Conservation (phyloP, 257 asterid genomes). For the Nicotiana knightiana region DNA sequence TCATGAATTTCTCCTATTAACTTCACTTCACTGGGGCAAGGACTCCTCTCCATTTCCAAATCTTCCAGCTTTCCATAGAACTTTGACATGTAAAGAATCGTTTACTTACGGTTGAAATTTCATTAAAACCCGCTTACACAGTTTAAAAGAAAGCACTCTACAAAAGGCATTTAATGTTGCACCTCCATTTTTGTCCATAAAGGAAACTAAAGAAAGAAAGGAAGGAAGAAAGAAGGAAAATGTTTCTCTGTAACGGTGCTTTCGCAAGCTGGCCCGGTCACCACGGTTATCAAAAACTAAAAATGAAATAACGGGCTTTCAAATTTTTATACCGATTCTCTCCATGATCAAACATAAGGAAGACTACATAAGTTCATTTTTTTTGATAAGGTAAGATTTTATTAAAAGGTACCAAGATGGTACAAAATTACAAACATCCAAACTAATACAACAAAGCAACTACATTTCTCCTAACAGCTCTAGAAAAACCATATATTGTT, state of each 20-base stretch:
- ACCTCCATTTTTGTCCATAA: neutral
- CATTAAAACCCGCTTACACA: neutral
- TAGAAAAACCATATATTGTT: no score
- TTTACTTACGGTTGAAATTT: neutral
- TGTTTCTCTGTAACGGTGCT: neutral
- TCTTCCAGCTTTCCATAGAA: neutral
- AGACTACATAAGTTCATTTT: neutral
- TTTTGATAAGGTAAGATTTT: no score
- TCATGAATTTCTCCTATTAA: conserved; percentile 6
- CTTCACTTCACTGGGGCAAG: neutral
- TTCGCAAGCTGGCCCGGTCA: neutral
- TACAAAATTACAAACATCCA: no score
- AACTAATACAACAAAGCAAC: no score
- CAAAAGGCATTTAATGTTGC: neutral
- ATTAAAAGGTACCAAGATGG: no score
- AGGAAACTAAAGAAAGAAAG: neutral
- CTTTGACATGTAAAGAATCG: neutral
- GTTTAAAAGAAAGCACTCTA: neutral
- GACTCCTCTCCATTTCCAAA: neutral
- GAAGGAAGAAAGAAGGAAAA: neutral
- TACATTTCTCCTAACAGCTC: no score
- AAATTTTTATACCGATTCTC: neutral
- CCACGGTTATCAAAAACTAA: no score
- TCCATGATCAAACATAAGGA: neutral
- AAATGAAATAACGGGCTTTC: neutral